Conservation (phyloP, 257 asterid species). For the Coffea canephora region DNA sequence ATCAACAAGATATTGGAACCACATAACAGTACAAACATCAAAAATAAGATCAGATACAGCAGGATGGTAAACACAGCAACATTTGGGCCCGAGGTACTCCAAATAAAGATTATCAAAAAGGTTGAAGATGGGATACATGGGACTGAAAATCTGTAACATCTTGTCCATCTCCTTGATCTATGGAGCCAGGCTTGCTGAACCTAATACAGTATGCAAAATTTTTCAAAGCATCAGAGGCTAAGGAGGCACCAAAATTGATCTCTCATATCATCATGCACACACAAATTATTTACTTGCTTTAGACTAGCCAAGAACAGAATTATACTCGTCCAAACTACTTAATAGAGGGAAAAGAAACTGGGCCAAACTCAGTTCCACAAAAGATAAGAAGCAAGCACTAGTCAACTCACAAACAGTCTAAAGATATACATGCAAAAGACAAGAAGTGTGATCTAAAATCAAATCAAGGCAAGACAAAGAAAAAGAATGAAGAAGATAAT, state of each 20-base stretch:
- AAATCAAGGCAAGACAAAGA: not conserved
- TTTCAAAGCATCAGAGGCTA: not conserved
- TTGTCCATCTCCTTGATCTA: not conserved
- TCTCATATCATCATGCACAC: not conserved
- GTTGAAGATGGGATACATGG: not conserved
- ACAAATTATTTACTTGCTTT: not conserved
- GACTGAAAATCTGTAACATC: not conserved
- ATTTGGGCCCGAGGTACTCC: not conserved
- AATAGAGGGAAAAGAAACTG: not conserved
- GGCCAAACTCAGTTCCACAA: not conserved
- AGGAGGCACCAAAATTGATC: not conserved
- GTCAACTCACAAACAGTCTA: not conserved
- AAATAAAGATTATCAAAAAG: not conserved
- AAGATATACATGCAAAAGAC: not conserved
- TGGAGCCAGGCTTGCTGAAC: not conserved
- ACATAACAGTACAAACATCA: not conserved
- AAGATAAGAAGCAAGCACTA: not conserved
- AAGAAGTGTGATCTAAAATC: not conserved
- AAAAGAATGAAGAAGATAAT: slow-evolving; percentile 7
- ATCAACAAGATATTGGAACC: not conserved
- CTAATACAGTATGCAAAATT: not conserved
- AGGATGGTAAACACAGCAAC: not conserved
- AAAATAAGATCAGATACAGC: not conserved
- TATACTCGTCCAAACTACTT: not conserved
- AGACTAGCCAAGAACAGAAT: not conserved